These are phyloP conservation scores for Penicillium sp. DNA, from an alignment of 2,329 filamentous ascomycete species.

Conservation along the genomic window DNA sequence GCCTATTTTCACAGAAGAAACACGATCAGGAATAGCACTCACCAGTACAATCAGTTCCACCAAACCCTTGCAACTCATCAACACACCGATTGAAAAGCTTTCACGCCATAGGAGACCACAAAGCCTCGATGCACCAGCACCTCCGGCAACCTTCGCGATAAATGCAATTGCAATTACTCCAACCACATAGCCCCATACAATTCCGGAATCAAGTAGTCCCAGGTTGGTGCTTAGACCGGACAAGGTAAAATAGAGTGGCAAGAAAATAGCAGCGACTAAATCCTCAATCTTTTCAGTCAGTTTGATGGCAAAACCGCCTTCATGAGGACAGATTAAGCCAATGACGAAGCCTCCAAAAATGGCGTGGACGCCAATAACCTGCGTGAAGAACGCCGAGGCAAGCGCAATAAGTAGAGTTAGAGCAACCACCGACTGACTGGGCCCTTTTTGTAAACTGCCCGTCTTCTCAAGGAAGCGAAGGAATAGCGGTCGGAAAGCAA, in stretches of 20 bases:
- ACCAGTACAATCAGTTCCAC: constrained; percentile 94
- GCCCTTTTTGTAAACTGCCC: constrained; percentile 80
- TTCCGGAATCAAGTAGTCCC: constrained; percentile 75
- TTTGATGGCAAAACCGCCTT: constrained; percentile 86
- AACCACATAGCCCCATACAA: constrained; percentile 86
- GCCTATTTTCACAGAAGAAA: not conserved
- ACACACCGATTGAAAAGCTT: constrained; percentile 77
- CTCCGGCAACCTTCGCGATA: constrained; percentile 78
- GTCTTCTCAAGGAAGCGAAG: constrained; percentile 70
- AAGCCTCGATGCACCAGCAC: constrained; percentile 71
- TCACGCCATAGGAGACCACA: constrained; percentile 87
- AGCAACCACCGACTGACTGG: constrained; percentile 78
- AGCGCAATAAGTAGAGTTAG: constrained; percentile 78
- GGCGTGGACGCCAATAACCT: constrained; percentile 86
- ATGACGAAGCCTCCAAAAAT: constrained; percentile 93
- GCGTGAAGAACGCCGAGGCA: constrained; percentile 79
- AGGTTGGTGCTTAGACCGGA: constrained; percentile 87
- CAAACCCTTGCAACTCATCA: constrained; percentile 97
- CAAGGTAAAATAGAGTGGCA: constrained; percentile 90
- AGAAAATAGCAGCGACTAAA: constrained; percentile 75
- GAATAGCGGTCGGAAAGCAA: constrained; percentile 70
- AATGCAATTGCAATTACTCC: constrained; percentile 81
- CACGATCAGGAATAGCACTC: not conserved
- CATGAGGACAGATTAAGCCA: constrained; percentile 85
- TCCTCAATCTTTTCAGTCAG: constrained; percentile 94